Evolutionary conservation across 2,329 filamentous ascomycete species (phyloP), one percentile per base, ranked within the genome.

Genomic region (Aspergillus tubingensis): DNA sequence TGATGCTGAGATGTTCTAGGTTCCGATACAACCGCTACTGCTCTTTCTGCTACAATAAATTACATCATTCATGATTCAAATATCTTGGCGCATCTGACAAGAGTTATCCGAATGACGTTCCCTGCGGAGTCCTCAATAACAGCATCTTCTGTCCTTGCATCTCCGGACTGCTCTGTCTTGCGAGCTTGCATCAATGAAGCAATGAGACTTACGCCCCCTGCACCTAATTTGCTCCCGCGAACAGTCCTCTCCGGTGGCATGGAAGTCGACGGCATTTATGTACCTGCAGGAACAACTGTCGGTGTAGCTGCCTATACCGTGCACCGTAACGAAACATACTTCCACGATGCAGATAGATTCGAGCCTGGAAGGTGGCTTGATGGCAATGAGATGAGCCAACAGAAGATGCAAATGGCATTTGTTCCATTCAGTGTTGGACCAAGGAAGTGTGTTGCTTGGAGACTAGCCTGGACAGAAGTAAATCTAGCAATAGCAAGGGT

Each of bases 351-450:
- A 0, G 38, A 66, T 10, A 47, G 36, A 1, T 73, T 66, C 49
- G 23, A 53, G 5, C 70, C 70, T 0, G 80, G 84, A 65, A 73
- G 82, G 0, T 84, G 80, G 74, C 43, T 57, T 32, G 58, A 39
- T 10, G 41, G 5, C 8, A 13, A 44, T 19, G 41, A 13, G 3
- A 8, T 8, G 1, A 10, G n/a, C 7, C 10, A 44, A 5, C 17
- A 44, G 41, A 23, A 44, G 11, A 21, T 19, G n/a, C 17, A 21
- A 11, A 49, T 17, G 10, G 48, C 27, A n/a, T 58, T 49, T 30
- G 36, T 38, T 10, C 57, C 57, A 19, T 58, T 58, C n/a, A 47
- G 48, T 17, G 23, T 36, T 8, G 57, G 49, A 7, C 15, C 57
- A 3, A 43, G 38, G 5, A 32, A 36, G 11, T 58, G 57, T 25